These are phyloP conservation scores for Verticillium nonalfalfae DNA, from an alignment of 2,329 filamentous ascomycete genomes.

Conservation along the genomic window DNA sequence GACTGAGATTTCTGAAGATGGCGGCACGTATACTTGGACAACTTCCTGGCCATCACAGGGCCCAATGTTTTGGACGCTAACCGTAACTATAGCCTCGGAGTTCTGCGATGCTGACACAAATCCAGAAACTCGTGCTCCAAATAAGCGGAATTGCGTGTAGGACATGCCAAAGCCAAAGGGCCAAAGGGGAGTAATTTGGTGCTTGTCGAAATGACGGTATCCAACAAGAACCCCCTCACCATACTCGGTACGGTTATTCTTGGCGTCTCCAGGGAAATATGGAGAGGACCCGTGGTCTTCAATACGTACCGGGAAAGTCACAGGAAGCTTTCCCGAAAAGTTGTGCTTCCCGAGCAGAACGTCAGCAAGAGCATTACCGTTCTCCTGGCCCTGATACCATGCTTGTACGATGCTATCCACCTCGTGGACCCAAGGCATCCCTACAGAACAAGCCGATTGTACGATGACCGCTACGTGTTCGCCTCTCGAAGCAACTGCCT, in stretches of 20 bases:
- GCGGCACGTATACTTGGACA: no score
- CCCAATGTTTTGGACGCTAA: no score
- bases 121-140: no score
- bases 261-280: slow-evolving; percentile 49
- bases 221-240: slow-evolving; percentile 63
- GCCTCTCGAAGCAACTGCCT: slow-evolving; percentile 11
- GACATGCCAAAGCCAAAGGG: slow-evolving; percentile 62
- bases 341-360: slow-evolving; percentile 57
- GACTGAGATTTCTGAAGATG: no score
- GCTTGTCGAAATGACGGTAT: slow-evolving; percentile 56
- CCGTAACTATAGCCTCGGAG: no score
- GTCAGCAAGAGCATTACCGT: slow-evolving; percentile 60
- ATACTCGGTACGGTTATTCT: slow-evolving; percentile 41
- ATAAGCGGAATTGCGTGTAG: slow-evolving; percentile 38
- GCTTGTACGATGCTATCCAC: slow-evolving; percentile 56
- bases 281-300: slow-evolving; percentile 66
- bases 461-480: slow-evolving; percentile 52
- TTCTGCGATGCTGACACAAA: no score
- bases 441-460: slow-evolving; percentile 55
- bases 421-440: slow-evolving; percentile 46
- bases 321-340: slow-evolving; percentile 56
- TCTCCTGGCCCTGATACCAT: slow-evolving; percentile 66
- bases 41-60: no score
- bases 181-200: slow-evolving; percentile 38
- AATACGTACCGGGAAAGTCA: slow-evolving; percentile 55